Evolutionary conservation across 1,284 basidiomycete genomes (phyloP).

Genomic region (Trichosporon ovoides): DNA sequence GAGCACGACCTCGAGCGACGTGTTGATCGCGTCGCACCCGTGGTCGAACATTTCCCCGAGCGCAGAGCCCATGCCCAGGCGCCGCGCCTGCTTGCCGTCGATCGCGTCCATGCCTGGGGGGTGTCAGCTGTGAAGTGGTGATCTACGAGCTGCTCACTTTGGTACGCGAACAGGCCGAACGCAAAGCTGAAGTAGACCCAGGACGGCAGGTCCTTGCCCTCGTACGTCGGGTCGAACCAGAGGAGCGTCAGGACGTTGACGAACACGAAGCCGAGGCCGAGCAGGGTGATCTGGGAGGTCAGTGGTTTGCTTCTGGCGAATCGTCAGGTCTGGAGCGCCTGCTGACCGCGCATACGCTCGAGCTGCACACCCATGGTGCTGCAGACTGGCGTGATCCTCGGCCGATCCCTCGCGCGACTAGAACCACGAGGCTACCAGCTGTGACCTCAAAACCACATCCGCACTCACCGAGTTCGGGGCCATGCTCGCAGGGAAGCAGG

Average conservation of each 20-base stretch:
- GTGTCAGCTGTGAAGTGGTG: no score
- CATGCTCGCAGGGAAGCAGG: slow-evolving; percentile 75
- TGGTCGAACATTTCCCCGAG: slow-evolving; percentile 89
- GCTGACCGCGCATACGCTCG: no score
- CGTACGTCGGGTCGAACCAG: slow-evolving; percentile 72
- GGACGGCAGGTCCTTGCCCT: slow-evolving; percentile 61
- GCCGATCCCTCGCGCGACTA: not conserved
- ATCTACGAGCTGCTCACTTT: slow-evolving; percentile 81
- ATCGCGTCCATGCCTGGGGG: slow-evolving; percentile 48
- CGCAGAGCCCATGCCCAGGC: slow-evolving; percentile 93
- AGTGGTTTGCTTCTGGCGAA: not conserved
- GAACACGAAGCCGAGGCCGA: slow-evolving; percentile 74
- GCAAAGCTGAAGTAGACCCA: slow-evolving; percentile 91
- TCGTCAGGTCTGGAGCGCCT: no score
- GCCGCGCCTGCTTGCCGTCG: slow-evolving; percentile 82
- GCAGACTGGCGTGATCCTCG: not conserved
- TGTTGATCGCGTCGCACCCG: slow-evolving; percentile 87
- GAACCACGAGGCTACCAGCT: not conserved
- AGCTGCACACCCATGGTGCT: not conserved
- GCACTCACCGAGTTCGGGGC: slow-evolving; percentile 82
- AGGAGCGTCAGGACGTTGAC: slow-evolving; percentile 79
- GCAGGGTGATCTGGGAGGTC: slow-evolving; percentile 64
- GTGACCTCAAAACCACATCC: no score
- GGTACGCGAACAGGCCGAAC: slow-evolving; percentile 83
- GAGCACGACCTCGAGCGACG: slow-evolving; percentile 84